Conservation (phyloP, 495 filamentous ascomycete species). For the Penicillium verhagenii region DNA sequence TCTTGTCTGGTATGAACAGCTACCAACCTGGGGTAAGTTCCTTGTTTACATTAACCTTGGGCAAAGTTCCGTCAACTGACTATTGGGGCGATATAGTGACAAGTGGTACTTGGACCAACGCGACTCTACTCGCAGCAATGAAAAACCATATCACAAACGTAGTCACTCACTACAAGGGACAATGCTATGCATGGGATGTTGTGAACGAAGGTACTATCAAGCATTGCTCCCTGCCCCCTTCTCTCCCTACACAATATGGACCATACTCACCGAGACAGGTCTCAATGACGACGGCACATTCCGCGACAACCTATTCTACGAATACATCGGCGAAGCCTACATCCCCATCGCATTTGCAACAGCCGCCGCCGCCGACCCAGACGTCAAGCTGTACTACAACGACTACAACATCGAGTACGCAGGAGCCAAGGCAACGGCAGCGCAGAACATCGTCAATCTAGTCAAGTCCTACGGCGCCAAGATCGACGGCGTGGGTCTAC, state of each 20-base stretch:
- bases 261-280: slow-evolving; percentile 15
- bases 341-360: slow-evolving; percentile 47
- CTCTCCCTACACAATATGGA: neutral
- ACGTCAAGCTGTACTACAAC: slow-evolving; percentile 64
- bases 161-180: slow-evolving; percentile 55
- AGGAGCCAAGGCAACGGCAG: slow-evolving; percentile 46
- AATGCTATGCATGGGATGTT: slow-evolving; percentile 48
- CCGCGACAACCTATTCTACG: slow-evolving; percentile 42
- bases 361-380: slow-evolving; percentile 48
- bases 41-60: too few species aligned
- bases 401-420: slow-evolving; percentile 63
- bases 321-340: slow-evolving; percentile 42
- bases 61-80: slow-evolving; percentile 5
- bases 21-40: slow-evolving; percentile 54
- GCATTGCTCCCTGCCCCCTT: neutral
- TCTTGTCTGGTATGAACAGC: slow-evolving; percentile 61
- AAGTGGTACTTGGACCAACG: slow-evolving; percentile 52
- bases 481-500: slow-evolving; percentile 66
- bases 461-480: slow-evolving; percentile 51
- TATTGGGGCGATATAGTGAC: slow-evolving; percentile 38
- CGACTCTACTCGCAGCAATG: slow-evolving; percentile 49
- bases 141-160: slow-evolving; percentile 43
- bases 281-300: slow-evolving; percentile 48
- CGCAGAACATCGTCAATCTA: slow-evolving; percentile 50
- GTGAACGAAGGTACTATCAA: slow-evolving; percentile 37